Evolutionary conservation across 1,284 basidiomycete species (phyloP).

Genomic region (Pascua sp.): DNA sequence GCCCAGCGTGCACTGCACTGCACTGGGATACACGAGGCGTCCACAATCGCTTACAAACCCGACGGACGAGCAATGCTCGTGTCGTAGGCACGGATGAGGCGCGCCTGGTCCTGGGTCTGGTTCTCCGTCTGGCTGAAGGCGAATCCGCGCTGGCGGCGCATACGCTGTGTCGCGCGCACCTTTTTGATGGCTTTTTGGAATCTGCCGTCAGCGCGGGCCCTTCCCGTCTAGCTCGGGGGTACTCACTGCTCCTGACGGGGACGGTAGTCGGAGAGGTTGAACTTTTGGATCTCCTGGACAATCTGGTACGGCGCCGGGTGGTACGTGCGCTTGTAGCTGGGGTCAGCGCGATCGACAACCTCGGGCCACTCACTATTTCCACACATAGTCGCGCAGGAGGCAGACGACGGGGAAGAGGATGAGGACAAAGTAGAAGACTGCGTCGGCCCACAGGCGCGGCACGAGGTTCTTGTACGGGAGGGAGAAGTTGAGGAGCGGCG

Average conservation of each 20-base stretch:
- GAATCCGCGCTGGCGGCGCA: slow-evolving; percentile 89
- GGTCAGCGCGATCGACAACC: slow-evolving; percentile 30
- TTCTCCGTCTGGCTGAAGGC: slow-evolving; percentile 95
- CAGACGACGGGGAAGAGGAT: slow-evolving; percentile 84
- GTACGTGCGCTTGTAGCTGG: slow-evolving; percentile 77
- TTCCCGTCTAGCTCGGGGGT: slow-evolving; percentile 57
- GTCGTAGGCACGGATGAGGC: slow-evolving; percentile 83
- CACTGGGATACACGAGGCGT: too few relatives aligned
- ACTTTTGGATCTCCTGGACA: slow-evolving; percentile 93
- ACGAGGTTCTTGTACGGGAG: slow-evolving; percentile 86
- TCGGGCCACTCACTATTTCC: slow-evolving; percentile 65
- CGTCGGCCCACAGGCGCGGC: slow-evolving; percentile 77
- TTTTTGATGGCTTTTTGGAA: slow-evolving; percentile 98
- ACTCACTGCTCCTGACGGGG: slow-evolving; percentile 85
- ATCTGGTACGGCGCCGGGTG: slow-evolving; percentile 89
- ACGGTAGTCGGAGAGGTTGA: slow-evolving; percentile 94
- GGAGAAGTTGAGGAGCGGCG: slow-evolving; percentile 80
- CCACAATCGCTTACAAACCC: slow-evolving; percentile 30
- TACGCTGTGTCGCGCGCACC: slow-evolving; percentile 88
- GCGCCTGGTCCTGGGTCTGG: slow-evolving; percentile 75
- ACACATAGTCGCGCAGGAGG: slow-evolving; percentile 83
- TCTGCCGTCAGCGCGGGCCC: too few relatives aligned
- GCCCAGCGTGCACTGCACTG: too few relatives aligned
- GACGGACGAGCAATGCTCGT: slow-evolving; percentile 57
- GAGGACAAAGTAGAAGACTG: slow-evolving; percentile 85